Base-by-base conservation (phyloP, 495 filamentous ascomycete genomes). In the Clavariopsis aquatica region DNA sequence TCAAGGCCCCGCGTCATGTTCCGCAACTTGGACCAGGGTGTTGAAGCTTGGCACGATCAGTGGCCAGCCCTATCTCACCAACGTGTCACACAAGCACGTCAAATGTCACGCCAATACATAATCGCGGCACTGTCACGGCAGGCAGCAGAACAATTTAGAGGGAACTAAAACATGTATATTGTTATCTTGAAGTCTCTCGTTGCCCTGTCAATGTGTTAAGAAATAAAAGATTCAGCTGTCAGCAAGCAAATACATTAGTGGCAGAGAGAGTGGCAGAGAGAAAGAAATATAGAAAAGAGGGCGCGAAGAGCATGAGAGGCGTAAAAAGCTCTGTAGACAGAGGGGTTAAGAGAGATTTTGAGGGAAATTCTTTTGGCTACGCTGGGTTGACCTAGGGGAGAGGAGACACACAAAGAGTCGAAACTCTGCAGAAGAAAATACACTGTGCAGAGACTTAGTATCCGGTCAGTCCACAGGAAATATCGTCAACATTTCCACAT, bases 1-100 rank as follows among this genome's bases (percentile, higher is more conserved):
- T 59, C 56, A 15, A 23, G 19, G 49, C 45, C 31, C 31, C 45
- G 22, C 54, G 28, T 24, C 54, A 57, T 57, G 54, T 7, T 13
- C 31, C 5, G 38, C 38, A 10, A 12, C 31, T 34, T 34, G 31
- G 38, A 17, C 38, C 38, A n/a, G 38, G 38, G 38, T 43, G 9
- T 15, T 8, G 5, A 3, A 17, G 12, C 38, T 43, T 43, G 38
- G 38, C 38, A n/a, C 3, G n/a, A 43, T 43, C 38, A 43, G n/a
- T 6, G 31, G 31, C 15, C 38, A 43, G 13, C 38, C 38, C 31
- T 34, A 5, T 12, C 31, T 5, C 5, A 12, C 12, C 31, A 34
- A 34, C 31, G 31, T 34, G 31, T 34, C 31, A 34, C 31, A 34
- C 31, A 5, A 5, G 12, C 31, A 34, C 31, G 12, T 34, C 31